Base-by-base conservation (phyloP, 2,329 filamentous ascomycete genomes). In the Monosporascus sp. region DNA sequence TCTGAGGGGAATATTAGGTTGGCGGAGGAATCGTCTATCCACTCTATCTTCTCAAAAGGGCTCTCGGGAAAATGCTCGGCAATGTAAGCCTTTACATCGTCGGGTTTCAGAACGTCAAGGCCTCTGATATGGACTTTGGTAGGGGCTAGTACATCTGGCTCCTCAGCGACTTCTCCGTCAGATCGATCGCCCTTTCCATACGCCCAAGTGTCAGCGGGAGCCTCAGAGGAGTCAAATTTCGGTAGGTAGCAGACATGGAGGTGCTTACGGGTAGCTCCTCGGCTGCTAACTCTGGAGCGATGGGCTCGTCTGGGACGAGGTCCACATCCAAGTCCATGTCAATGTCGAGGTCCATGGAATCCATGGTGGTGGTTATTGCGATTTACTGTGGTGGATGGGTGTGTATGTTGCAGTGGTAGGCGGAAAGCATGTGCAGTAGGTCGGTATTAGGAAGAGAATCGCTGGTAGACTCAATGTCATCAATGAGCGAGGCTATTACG, bases 21-120 rank as follows among this genome's bases (percentile, higher is more conserved):
- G 57, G 90, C 90, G 0, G 90, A 93, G 6, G 83, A 85, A 70
- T 99, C 94, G 68, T 97, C 90, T 60, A 99, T 90, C 94, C 94
- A 99, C 72, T 97, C 91, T 58, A 97, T 77, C 56, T 82, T 79
- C 52, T 81, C 75, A 52, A 85, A 75, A 50, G 74, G 65, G 52
- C 78, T 75, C 15, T 70, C 68, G 37, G 77, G 73, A 63, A 81
- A 90, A 68, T 94, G 82, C 57, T 89, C 79, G 47, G 76, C 72
- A 8, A 90, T 82, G 63, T 91, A 97, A 54, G 80, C 76, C 61
- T 88, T 86, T 62, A 97, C 87, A 58, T 96, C 84, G 52, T 84
- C 80, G 27, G 91, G 91, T 35, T 87, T 89, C 66, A 97, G 76
- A 44, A 87, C 83, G 65, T 96, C 88, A 3, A 97, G 79, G 20